Evolutionary conservation across 2,329 filamentous ascomycete genomes (phyloP), one percentile per base, ranked within the genome.

Genomic region (Epichloe festucae): DNA sequence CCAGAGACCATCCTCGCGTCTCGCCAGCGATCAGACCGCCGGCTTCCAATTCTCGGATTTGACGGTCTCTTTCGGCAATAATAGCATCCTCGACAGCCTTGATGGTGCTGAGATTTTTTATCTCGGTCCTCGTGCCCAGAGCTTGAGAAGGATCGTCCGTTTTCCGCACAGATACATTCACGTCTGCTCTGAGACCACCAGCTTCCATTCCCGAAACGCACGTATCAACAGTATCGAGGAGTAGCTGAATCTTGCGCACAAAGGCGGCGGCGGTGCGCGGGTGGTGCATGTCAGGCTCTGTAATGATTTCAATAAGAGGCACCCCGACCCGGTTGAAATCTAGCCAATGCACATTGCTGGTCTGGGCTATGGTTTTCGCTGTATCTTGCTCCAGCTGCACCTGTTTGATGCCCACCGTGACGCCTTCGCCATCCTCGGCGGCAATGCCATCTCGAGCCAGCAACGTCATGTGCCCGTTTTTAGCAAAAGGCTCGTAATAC

Each of bases 351-450:
- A 79, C 78, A 12, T 79, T 82, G 12, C 79, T 81, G 1, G 85
- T 80, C 59, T 91, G 84, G 31, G 87, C 83, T 40, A 90, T 77
- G 1, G 91, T 96, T 69, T 97, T 97, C 58, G 90, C 93, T 1
- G 93, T 97, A 65, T 98, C 93, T 69, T 98, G 93, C 70, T 98
- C 93, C 73, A 98, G 84, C 68, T 98, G 93, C 8, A 98, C 78
- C 67, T 97, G 93, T 66, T 93, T 87, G 63, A 98, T 95, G 34
- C 86, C 84, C 48, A 98, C 77, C 0, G 72, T 75, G 19, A 95
- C 69, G n/a, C 75, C 70, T 17, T 84, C 74, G 1, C 85, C 85
- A 59, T 89, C 85, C 59, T 87, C 78, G 0, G 79, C 73, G 0
- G 84, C 83, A 55, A 95, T 87, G 1, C 89, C 90, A 63, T 96